Conservation (phyloP, 352 stramenopile genomes). For the Pythium myriotylum region DNA sequence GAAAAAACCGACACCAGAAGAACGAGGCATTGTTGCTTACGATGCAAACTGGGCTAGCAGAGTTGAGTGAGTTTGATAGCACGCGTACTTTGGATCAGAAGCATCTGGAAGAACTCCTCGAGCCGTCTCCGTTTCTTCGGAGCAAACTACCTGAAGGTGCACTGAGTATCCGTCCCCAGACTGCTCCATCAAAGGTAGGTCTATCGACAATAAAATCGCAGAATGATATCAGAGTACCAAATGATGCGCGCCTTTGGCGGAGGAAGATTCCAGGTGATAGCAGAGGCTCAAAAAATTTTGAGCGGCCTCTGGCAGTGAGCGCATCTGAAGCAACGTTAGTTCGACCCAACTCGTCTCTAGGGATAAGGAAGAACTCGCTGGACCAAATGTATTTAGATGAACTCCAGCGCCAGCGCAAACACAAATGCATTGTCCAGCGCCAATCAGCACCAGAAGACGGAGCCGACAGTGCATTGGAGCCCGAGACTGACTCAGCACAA, state of each 20-base stretch:
- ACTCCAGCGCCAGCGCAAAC: slow-evolving; percentile 37
- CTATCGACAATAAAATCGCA: slow-evolving; percentile 11
- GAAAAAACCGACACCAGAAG: not conserved
- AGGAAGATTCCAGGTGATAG: not conserved
- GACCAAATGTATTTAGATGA: slow-evolving; percentile 57
- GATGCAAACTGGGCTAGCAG: slow-evolving; percentile 1
- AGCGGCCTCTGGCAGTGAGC: slow-evolving; percentile 3
- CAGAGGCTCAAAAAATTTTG: too few relatives aligned
- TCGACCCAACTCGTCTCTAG: not conserved
- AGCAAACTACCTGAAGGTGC: slow-evolving; percentile 38
- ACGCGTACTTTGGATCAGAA: not conserved
- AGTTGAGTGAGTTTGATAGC: not conserved
- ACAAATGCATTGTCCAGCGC: slow-evolving; percentile 7
- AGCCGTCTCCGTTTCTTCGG: slow-evolving; percentile 59
- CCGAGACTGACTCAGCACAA: not conserved
- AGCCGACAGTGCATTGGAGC: not conserved
- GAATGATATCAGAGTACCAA: slow-evolving; percentile 1
- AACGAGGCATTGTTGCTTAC: slow-evolving; percentile 3
- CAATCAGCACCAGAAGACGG: not conserved
- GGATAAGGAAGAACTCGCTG: slow-evolving; percentile 38
- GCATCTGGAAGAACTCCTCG: slow-evolving; percentile 27
- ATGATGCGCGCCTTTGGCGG: not conserved
- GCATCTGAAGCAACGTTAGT: slow-evolving; percentile 9
- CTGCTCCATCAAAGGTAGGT: slow-evolving; percentile 32
- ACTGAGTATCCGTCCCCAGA: slow-evolving; percentile 47